Percentiles rank a stretch among this genome's conserved stretches.
These are phyloP conservation scores for Starmerella asiatica DNA, from an alignment of 805 yeast genomes.

Conservation along the genomic window DNA sequence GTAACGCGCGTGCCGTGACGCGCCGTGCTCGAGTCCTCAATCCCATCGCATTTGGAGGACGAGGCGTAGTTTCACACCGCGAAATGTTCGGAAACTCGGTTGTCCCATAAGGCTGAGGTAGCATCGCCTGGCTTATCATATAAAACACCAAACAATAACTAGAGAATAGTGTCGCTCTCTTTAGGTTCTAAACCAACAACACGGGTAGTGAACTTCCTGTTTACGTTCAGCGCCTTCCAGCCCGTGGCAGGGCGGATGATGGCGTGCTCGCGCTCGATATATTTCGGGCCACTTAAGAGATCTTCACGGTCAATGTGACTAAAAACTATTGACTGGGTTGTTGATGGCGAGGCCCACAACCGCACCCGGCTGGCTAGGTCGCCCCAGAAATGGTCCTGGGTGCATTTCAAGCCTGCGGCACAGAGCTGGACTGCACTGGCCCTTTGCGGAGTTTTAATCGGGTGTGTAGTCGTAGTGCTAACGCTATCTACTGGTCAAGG, in stretches of 20 bases:
- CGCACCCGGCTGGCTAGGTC: slow-evolving; percentile 16
- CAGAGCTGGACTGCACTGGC: slow-evolving; percentile 67
- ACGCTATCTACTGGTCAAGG: slow-evolving; percentile 78
- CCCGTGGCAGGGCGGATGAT: slow-evolving; percentile 53
- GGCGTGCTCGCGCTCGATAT: slow-evolving; percentile 44
- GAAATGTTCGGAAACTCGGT: slow-evolving; percentile 38
- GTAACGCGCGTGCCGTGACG: slow-evolving; percentile 42
- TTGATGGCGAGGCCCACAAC: slow-evolving; percentile 33
- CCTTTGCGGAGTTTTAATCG: slow-evolving; percentile 61
- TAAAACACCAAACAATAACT: slow-evolving; percentile 36
- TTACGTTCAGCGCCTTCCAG: slow-evolving; percentile 43
- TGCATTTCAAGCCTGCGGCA: slow-evolving; percentile 21
- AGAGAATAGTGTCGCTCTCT: slow-evolving; percentile 50
- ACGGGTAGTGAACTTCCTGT: slow-evolving; percentile 46
- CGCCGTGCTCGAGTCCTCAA: slow-evolving; percentile 7
- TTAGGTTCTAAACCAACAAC: slow-evolving; percentile 61
- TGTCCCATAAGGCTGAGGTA: slow-evolving; percentile 40
- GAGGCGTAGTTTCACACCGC: slow-evolving; percentile 35
- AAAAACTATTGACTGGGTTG: slow-evolving; percentile 53
- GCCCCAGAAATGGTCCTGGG: not conserved
- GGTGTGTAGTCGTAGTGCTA: slow-evolving; percentile 67
- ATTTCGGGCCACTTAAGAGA: slow-evolving; percentile 14
- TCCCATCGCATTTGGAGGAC: slow-evolving; percentile 4
- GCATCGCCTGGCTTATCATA: slow-evolving; percentile 25
- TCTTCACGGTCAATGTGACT: slow-evolving; percentile 33